Evolutionary conservation across 2,329 filamentous ascomycete genomes (phyloP), one percentile per base, ranked within the genome.

Genomic region (Exophiala viscosa): DNA sequence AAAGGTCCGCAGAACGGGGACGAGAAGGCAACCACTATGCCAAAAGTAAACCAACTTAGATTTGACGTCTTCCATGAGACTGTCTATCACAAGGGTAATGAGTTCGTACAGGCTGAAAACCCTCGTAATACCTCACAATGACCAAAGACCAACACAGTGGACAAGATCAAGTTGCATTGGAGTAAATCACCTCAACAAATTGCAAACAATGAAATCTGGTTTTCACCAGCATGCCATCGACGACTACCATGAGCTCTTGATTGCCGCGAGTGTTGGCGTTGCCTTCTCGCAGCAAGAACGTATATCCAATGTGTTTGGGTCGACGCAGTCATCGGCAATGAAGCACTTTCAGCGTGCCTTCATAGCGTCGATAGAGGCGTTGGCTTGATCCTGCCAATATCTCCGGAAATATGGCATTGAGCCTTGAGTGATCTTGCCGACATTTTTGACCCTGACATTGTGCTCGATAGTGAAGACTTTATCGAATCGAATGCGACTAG

Each of bases 381-480:
- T n/a, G 7, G 36, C 15, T 15, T 55, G 31, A 2, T 42, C 31
- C 39, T 33, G 20, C 45, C 49, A 60, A 49, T 66, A 65, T 1
- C 31, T 42, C 2, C 18, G 13, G 33, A 69, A 64, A 15, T 40
- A 58, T 1, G 54, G 23, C 50, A 69, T 62, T 5, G 68, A 67
- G 3, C 46, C n/a, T 1, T 48, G 13, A 4, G 57, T 60, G 2
- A 76, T 64, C 9, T 51, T 55, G 0, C 73, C 73, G 4, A 75
- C 58, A 1, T 71, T 64, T 15, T 69, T 68, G 1, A 73, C 70
- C 46, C 70, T 73, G 34, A 72, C 61, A 47, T 75, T 73, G 48
- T 73, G 68, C 48, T 76, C 69, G 10, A 75, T 67, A 0, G 69
- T 70, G 57, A 72, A 69, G 1, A 69, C 57, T 11, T 73, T 73